Base-by-base conservation (phyloP, 2,329 filamentous ascomycete species). In the Didymosphaeria variabile region DNA sequence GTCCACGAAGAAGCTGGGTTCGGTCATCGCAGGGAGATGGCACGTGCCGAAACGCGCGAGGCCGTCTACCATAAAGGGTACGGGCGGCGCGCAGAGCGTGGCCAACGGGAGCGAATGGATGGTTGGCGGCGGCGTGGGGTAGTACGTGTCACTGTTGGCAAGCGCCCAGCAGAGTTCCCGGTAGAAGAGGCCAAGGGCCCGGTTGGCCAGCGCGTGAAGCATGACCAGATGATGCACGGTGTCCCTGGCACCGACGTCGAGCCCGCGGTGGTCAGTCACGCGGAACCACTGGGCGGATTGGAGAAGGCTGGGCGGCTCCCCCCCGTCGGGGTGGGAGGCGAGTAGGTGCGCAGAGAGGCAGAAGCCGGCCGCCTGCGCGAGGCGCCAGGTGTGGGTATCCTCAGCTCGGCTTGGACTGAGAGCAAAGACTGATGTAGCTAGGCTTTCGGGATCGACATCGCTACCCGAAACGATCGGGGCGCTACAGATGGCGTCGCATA, bases 401-500 rank as follows among this genome's bases (percentile, higher is more conserved):
- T 7, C 38, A 17, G 13, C 13, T 42, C 38, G 38, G 17, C 38
- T 42, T 42, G 38, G 38, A 17, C 38, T 42, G 38, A 42, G 38
- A 19, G 15, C 38, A 42, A 42, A 42, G 38, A 17, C 7, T 42
- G 38, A 42, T 19, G 12, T 19, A 7, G 38, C 38, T 42, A 7
- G 38, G 38, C 38, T 42, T 15, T 42, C 38, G 38, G 38, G 38
- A 13, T 42, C 38, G 38, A 42, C 5, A 42, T 42, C 38, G 17
- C 38, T 13, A 17, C 38, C 38, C 38, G 38, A 42, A 42, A 42
- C n/a, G 38, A 42, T 42, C 17, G 38, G 38, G 38, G 15, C 38
- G 38, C 38, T 42, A 42, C 38, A 42, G 38, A 42, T 42, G 38
- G 38, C 38, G n/a, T 42, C 38, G 38, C 38, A 42, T 13, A 42